phyloP scores from a whole-genome alignment of 75 land plant genomes.

The Pinus albicaulis region DNA sequence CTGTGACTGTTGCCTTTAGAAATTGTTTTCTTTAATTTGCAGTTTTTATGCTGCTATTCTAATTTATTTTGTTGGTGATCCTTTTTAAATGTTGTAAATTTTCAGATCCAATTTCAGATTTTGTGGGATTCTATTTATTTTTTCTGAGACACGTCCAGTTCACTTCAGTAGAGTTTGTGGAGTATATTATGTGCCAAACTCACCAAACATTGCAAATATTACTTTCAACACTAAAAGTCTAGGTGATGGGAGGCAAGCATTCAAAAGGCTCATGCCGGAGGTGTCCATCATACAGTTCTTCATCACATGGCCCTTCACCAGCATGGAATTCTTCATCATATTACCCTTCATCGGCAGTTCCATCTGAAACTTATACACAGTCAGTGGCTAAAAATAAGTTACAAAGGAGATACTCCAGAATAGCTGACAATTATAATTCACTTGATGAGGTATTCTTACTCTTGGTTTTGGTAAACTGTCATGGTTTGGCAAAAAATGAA shows the following conservation, averaged over 20 bases:
- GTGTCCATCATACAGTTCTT: background rate
- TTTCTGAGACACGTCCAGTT: background rate
- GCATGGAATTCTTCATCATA: conserved; percentile 2
- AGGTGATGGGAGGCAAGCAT: conserved; percentile 4
- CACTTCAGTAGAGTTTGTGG: conserved; percentile 1
- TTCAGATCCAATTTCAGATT: background rate
- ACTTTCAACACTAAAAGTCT: background rate
- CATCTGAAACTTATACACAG: background rate
- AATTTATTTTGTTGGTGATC: background rate
- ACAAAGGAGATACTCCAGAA: conserved; percentile 6
- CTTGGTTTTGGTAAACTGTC: background rate
- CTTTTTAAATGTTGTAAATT: background rate
- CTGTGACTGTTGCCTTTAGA: too few species aligned
- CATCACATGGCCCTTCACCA: background rate
- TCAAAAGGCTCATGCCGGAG: background rate
- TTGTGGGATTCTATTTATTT: background rate
- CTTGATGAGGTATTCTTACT: conserved; percentile 9
- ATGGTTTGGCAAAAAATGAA: background rate
- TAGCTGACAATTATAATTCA: conserved; percentile 9
- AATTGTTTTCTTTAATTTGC: background rate
- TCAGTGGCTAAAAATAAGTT: conserved; percentile 5
- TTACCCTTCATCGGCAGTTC: background rate
- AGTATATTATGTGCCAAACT: conserved; percentile 5
- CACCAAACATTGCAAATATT: background rate
- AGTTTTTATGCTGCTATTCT: background rate